Evolutionary conservation across 2,329 filamentous ascomycete species (phyloP), one percentile per base, ranked within the genome.

Genomic region (Tolypocladium sp.): DNA sequence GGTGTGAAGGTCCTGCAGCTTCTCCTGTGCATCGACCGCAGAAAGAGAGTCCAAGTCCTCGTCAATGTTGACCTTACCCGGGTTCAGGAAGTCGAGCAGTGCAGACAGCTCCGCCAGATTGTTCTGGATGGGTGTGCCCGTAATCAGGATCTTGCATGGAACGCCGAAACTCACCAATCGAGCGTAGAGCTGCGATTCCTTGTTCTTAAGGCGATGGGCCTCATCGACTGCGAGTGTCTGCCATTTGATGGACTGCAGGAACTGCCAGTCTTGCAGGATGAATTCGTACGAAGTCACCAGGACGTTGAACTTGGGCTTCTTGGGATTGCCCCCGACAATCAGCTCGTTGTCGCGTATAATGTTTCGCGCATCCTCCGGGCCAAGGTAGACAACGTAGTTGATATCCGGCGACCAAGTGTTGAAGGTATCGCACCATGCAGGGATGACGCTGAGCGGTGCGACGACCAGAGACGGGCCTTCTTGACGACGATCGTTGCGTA

Each of bases 201-300:
- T 86, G 69, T 99, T 99, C 78, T 99, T 99, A 64, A 99, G 77
- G 57, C 95, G 90, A 76, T 99, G 94, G 37, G 94, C 94, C 76
- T 99, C 94, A 66, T 99, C 94, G 52, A 99, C 91, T 42, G 91
- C 92, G 71, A 99, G 86, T 59, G 94, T 94, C 71, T 99, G 94
- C 93, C 94, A 99, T 72, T 96, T 97, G 74, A 99, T 91, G 63
- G 89, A 87, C 60, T 88, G 88, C 42, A 99, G 76, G 69, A 96
- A 95, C 42, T 88, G 79, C 63, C 89, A 87, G 70, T 99, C 94
- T 59, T 87, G 84, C 55, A 97, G 81, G 59, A 97, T 94, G 71
- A 96, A 97, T 74, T 99, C 94, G 70, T 99, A 99, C 0, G 94
- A 97, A 1, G 94, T 99, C 61, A 99, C 85, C 40, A 99, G 81